Base-by-base conservation (phyloP, 108 stramenopile genomes). In the Skeletonema marinoi region DNA sequence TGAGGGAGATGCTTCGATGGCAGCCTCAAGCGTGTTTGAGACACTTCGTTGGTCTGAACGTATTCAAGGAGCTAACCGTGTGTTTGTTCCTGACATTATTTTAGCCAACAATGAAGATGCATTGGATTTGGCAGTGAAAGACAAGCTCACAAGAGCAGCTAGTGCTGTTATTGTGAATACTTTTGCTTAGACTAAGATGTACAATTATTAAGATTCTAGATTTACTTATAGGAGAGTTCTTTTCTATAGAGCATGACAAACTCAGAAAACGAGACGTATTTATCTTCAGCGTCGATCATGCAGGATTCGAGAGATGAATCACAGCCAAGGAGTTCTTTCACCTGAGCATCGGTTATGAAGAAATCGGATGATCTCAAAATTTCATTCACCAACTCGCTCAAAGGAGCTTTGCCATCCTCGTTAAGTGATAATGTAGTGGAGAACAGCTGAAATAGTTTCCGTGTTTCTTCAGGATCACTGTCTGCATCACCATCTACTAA, bases 1-100 rank as follows among this genome's bases (percentile, higher is more conserved):
- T 25, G 68, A 63, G 2, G 91, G 87, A 4, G 75, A 92, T 80
- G 85, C 92, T 10, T 60, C 74, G 6, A 75, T 72, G 50, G 96
- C 96, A 14, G 93, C 94, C 1, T 65, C 90, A 9, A 41, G 51
- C 6, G 79, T 98, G 14, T 98, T 96, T 85, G 92, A 92, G 30
- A 82, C 87, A 4, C 74, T 98, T 8, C 92, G 97, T 59, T 97
- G 96, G 96, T 87, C 93, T 9, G 97, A 98, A 78, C 83, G 65
- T 50, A 81, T 93, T 33, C 70, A 78, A 32, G 85, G 78, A 29
- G 93, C 90, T 2, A 68, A 4, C 12, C 75, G 82, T 9, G 90
- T 96, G 33, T 75, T 92, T 63, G 89, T 96, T 80, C 88, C 92
- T 12, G 88, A 93, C 21, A 32, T 80, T 21, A 75, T 90, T 33